Evolutionary conservation across 331 rosid species (phyloP).

Genomic region (Stylosanthes scabra): DNA sequence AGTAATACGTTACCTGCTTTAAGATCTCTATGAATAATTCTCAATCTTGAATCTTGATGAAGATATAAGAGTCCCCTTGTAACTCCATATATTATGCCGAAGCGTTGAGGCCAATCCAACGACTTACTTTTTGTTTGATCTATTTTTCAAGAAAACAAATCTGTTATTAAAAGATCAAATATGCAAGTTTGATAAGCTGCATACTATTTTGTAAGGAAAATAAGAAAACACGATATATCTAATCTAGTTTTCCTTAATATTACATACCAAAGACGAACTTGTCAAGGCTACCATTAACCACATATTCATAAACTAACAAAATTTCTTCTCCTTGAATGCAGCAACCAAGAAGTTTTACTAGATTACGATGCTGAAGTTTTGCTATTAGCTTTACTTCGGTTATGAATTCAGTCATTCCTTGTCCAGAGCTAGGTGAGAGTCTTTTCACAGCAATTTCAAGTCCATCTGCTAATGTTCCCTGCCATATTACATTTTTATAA

Average conservation of each 20-base stretch:
- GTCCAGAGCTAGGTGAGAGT: constrained; percentile 29
- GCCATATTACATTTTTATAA: neutral
- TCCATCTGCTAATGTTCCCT: constrained; percentile 35
- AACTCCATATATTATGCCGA: constrained; percentile 1
- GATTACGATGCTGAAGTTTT: constrained; percentile 38
- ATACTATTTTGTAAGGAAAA: neutral
- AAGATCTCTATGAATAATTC: constrained; percentile 38
- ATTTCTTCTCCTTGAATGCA: constrained; percentile 38
- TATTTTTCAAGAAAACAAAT: neutral
- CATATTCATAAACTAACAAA: constrained; percentile 36
- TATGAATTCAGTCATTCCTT: constrained; percentile 35
- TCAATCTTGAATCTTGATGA: constrained; percentile 32
- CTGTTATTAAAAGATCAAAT: neutral
- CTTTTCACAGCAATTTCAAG: constrained; percentile 40
- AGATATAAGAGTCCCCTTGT: constrained; percentile 10
- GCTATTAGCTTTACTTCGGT: constrained; percentile 44
- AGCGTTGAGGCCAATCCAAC: constrained; percentile 12
- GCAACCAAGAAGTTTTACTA: constrained; percentile 40
- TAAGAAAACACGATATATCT: neutral
- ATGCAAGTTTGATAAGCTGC: neutral
- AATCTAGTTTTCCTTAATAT: neutral
- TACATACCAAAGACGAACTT: constrained; percentile 44
- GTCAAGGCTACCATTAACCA: constrained; percentile 39
- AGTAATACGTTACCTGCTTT: constrained; percentile 39
- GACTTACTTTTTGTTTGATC: neutral